These are phyloP conservation scores for Aspergillus unguis DNA, from an alignment of 2,329 filamentous ascomycete genomes.

Conservation along the genomic window DNA sequence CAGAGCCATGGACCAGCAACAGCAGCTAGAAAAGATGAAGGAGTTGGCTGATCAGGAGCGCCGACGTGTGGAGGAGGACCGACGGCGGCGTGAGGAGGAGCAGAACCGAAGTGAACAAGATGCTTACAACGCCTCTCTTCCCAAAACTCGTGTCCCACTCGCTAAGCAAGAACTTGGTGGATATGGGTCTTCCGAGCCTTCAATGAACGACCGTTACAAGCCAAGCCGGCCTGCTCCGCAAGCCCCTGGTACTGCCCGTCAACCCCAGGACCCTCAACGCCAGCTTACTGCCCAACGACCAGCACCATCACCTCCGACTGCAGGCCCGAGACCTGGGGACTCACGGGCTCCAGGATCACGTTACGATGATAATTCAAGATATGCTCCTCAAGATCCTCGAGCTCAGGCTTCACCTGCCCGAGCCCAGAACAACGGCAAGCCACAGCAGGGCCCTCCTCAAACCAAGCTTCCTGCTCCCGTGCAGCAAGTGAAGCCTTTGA, in stretches of 20 bases:
- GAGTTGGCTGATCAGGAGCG: slow-evolving; percentile 58
- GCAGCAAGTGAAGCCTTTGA: slow-evolving; percentile 69
- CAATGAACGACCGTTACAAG: slow-evolving; percentile 66
- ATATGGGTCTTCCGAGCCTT: slow-evolving; percentile 55
- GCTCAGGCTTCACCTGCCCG: slow-evolving; percentile 42
- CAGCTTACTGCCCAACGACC: slow-evolving; percentile 70
- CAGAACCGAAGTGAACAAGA: slow-evolving; percentile 72
- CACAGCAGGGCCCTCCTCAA: slow-evolving; percentile 45
- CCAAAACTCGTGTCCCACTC: slow-evolving; percentile 72
- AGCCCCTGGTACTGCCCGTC: slow-evolving; percentile 59
- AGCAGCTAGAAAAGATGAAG: slow-evolving; percentile 46
- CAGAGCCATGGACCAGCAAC: slow-evolving; percentile 43
- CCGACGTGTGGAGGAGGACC: slow-evolving; percentile 53
- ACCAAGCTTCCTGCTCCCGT: slow-evolving; percentile 58
- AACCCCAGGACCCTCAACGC: slow-evolving; percentile 52
- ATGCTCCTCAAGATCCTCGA: slow-evolving; percentile 33
- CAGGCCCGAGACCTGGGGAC: slow-evolving; percentile 27
- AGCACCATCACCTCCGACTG: slow-evolving; percentile 68
- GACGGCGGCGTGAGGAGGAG: slow-evolving; percentile 52
- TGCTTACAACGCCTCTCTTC: slow-evolving; percentile 84
- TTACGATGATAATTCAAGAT: slow-evolving; percentile 30
- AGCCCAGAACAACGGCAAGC: slow-evolving; percentile 45
- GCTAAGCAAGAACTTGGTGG: slow-evolving; percentile 88
- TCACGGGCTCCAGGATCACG: slow-evolving; percentile 36
- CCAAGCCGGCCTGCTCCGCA: slow-evolving; percentile 80